Evolutionary conservation across 2,329 filamentous ascomycete species (phyloP).

Genomic region (Ceratocystis huliohia): DNA sequence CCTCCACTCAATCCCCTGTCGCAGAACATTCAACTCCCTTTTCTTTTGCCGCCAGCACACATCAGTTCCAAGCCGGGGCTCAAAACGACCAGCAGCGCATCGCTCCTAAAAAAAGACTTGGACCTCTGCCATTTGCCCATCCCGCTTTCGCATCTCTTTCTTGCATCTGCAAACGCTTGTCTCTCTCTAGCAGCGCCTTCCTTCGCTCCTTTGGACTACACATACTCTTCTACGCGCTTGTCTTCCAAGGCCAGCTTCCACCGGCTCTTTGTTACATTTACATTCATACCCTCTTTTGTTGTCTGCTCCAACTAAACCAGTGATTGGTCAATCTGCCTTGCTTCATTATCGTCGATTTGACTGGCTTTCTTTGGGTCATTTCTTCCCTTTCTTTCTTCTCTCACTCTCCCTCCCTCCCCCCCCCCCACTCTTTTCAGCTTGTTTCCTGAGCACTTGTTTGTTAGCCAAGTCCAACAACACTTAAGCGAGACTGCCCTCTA

Average conservation of each 20-base stretch:
- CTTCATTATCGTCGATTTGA: conserved; percentile 3
- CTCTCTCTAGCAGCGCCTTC: conserved; percentile 5
- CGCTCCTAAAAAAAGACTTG: conserved; percentile 5
- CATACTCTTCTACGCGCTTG: conserved; percentile 16
- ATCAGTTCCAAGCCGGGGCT: not conserved
- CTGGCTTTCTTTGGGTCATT: not conserved
- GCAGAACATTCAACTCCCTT: not conserved
- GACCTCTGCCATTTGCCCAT: not conserved
- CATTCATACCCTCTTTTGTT: not conserved
- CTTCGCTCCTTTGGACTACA: conserved; percentile 4
- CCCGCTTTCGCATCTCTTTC: not conserved
- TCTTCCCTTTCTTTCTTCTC: conserved; percentile 13
- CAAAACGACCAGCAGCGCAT: not conserved
- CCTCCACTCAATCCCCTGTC: not conserved
- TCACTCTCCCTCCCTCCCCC: not conserved
- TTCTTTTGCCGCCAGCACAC: not conserved
- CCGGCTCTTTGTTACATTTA: conserved; percentile 10
- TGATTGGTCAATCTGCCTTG: conserved; percentile 3
- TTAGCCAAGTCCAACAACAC: conserved; percentile 12
- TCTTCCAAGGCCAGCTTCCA: not conserved
- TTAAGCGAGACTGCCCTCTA: conserved; percentile 14
- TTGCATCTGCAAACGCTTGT: conserved; percentile 9
- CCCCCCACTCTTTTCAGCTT: conserved; percentile 18
- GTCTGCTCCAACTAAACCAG: conserved; percentile 11
- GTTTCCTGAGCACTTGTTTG: conserved; percentile 11